Base-by-base conservation (phyloP, 495 filamentous ascomycete genomes). In the Aspergillus affinis region DNA sequence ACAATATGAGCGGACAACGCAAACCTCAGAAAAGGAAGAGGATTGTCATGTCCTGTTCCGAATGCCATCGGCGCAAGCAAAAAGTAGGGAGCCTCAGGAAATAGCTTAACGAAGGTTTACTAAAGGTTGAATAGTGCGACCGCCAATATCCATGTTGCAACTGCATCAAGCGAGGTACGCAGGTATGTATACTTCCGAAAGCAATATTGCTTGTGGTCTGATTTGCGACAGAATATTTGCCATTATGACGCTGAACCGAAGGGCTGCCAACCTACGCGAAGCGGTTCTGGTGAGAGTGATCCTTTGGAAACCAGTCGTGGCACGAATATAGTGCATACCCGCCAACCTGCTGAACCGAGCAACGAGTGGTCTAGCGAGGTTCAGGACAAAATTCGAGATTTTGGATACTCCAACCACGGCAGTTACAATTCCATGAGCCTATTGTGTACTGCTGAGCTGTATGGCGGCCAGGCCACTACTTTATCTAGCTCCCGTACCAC, bases 61-160 rank as follows among this genome's bases (percentile, higher is more conserved):
- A 88, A 65, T 88, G 85, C 56, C 84, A 88, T 65, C 72, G 84
- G 54, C 76, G 84, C 54, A 88, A 86, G 65, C 84, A 86, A 68
- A 86, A 86, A 81, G 29, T 30, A 30, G 8, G 29, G 29, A 30
- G 29, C 29, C 29, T 30, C 29, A n/a, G 29, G 29, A 30, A 30
- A 30, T 8, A 30, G 8, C 29, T 30, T 30, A 4, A 8, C 29
- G 8, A 30, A 30, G 29, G 8, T 30, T 30, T 30, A 30, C 29
- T 30, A 30, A 30, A 30, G 4, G 8, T 30, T 4, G 29, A 30
- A 30, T 30, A 30, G 29, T 88, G 84, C 66, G 84, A 88, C 62
- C 79, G 85, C 51, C 77, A 82, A 54, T 77, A 78, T 57, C 85
- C 85, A 1, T 87, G 84, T 65, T 79, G 80, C 27, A 88, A 88